Conservation (phyloP, 768 basidiomycete genomes). For the Coprinellus aureogranulatus region DNA sequence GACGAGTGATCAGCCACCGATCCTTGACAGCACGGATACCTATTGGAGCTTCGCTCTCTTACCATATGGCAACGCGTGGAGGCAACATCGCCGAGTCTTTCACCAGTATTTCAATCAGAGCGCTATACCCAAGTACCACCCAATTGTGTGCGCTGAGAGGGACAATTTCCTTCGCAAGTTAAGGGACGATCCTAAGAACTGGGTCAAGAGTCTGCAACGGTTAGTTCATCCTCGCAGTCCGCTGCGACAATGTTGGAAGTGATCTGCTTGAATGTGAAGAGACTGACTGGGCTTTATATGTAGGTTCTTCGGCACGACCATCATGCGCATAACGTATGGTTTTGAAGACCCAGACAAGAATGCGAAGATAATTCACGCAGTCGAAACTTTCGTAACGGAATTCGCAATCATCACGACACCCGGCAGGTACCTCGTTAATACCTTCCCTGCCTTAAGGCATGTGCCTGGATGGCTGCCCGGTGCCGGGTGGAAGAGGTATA, state of each 20-base stretch:
- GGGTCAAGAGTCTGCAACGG: conserved; percentile 21
- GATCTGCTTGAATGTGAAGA: too few species aligned
- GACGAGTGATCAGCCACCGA: neutral
- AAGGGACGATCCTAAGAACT: conserved; percentile 19
- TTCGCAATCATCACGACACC: conserved; percentile 23
- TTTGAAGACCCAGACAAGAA: conserved; percentile 26
- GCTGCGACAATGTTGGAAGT: too few species aligned
- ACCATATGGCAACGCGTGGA: conserved; percentile 22
- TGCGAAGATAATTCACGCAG: conserved; percentile 36
- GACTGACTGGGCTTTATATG: neutral
- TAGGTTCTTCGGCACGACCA: conserved; percentile 15
- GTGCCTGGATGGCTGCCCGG: conserved; percentile 42
- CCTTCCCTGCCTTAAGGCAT: conserved; percentile 27
- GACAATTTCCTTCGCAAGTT: conserved; percentile 29
- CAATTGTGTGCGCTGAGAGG: conserved; percentile 20
- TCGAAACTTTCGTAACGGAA: conserved; percentile 27
- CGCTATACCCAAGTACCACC: conserved; percentile 10
- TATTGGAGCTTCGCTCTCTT: conserved; percentile 18
- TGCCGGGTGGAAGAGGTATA: conserved; percentile 30
- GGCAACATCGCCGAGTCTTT: conserved; percentile 20
- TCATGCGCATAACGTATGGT: conserved; percentile 30
- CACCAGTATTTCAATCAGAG: conserved; percentile 22
- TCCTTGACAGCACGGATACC: conserved; percentile 22
- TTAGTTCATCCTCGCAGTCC: neutral
- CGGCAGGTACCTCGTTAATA: conserved; percentile 22